phyloP scores from a whole-genome alignment of 2,329 filamentous ascomycete genomes.

The Metarhizium humberi region DNA sequence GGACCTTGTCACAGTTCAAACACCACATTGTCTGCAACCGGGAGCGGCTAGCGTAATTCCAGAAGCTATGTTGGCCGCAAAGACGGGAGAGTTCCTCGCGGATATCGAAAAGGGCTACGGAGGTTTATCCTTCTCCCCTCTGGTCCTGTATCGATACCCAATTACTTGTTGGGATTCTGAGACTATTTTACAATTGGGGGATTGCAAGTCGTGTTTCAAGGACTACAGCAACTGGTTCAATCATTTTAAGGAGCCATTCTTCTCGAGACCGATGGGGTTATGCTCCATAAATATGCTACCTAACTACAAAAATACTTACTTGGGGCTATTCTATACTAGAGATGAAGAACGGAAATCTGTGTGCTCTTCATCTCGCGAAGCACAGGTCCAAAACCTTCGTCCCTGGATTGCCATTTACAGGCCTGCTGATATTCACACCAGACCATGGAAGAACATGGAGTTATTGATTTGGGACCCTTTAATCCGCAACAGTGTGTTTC shows the following conservation, averaged over 20 bases:
- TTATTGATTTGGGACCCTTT: conserved; percentile 46
- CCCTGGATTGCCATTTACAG: conserved; percentile 45
- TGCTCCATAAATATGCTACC: background rate
- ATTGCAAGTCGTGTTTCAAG: conserved; percentile 10
- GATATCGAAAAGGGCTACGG: background rate
- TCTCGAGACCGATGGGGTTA: background rate
- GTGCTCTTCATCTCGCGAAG: background rate
- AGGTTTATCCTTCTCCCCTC: conserved; percentile 8
- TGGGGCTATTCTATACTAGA: conserved; percentile 39
- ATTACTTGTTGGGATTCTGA: conserved; percentile 28
- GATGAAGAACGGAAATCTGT: background rate
- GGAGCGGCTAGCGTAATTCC: background rate
- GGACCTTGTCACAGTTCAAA: background rate
- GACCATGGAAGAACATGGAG: conserved; percentile 28
- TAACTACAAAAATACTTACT: conserved; percentile 11
- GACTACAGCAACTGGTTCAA: conserved; percentile 16
- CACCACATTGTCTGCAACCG: background rate
- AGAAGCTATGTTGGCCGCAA: background rate
- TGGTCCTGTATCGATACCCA: conserved; percentile 26
- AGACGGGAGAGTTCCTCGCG: background rate
- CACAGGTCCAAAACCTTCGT: background rate
- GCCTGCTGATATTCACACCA: conserved; percentile 27
- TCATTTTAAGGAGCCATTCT: conserved; percentile 9
- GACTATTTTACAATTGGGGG: conserved; percentile 15
- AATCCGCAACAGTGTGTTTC: conserved; percentile 16